phyloP scores from a whole-genome alignment of 257 asterid genomes.

The Nicotiana sylvestris region DNA sequence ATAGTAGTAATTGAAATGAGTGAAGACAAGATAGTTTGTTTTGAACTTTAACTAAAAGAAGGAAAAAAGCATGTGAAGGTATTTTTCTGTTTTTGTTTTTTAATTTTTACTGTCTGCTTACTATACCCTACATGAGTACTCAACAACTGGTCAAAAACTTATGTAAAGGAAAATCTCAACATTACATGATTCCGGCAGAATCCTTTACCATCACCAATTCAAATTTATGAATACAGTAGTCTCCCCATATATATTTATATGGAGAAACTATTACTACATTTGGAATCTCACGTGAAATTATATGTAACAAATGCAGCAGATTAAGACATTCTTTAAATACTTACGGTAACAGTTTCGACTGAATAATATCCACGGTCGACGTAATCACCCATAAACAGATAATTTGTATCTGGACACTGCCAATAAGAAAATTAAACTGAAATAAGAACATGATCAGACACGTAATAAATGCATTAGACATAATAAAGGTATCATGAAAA shows the following conservation, averaged over 20 bases:
- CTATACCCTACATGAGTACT: background rate
- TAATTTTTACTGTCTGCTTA: background rate
- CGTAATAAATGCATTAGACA: background rate
- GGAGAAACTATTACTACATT: background rate
- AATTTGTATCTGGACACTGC: constrained; percentile 96
- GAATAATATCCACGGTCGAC: constrained; percentile 97
- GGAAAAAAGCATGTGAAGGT: background rate
- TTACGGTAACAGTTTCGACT: constrained; percentile 90
- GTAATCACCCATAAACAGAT: constrained; percentile 92
- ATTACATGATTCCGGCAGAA: background rate
- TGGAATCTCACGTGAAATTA: background rate
- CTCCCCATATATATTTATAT: background rate
- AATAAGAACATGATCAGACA: constrained; percentile 13
- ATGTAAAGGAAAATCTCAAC: background rate
- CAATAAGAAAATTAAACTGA: constrained; percentile 24
- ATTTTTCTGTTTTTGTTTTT: background rate
- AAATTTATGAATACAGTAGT: background rate
- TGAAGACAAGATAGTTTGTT: background rate
- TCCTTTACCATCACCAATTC: background rate
- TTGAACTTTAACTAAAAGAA: background rate
- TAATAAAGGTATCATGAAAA: background rate
- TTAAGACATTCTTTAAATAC: constrained; percentile 27
- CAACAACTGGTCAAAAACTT: background rate
- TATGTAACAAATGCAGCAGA: background rate
- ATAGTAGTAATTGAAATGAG: background rate